Base-by-base conservation (phyloP, 2,329 filamentous ascomycete genomes). In the Fonsecaea nubica region DNA sequence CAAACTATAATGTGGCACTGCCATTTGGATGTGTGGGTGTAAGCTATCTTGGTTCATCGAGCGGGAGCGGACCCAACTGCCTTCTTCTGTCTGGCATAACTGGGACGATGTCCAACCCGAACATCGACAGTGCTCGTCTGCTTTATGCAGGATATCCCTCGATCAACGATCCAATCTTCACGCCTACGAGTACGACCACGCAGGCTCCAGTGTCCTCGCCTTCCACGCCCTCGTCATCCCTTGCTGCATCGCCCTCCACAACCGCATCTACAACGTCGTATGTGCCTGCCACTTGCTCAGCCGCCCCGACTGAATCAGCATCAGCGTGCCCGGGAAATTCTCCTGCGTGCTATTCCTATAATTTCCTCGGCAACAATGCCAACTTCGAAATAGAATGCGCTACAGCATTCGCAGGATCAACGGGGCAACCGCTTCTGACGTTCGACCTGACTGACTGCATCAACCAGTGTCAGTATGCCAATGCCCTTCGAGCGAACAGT, bases 11-110 rank as follows among this genome's bases (percentile, higher is more conserved):
- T 21, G 61, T 67, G 8, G 69, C 68, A 0, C 50, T 70, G 25
- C 69, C 69, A 2, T 71, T 56, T 52, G 63, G 68, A 36, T 71
- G 69, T 59, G 45, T 70, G 13, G 69, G 67, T 13, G 68, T 70
- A 33, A 68, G 58, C 35, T 69, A 65, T 40, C 58, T 65, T 2
- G 56, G 59, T 15, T 45, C 59, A 6, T 53, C 54, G 1, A 48
- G 50, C 25, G 66, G 66, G 13, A 59, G 21, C 55, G 54, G 7
- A 32, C 53, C 65, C 13, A 71, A 71, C 53, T 71, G 69, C 36
- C 38, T 66, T 13, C 62, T 71, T 15, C 35, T 69, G 40, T 64
- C 64, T 15, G 21, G 18, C 13, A 42, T 69, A 33, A 67, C 64
- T 2, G 55, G 67, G 21, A 71, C 64, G 15, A 18, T n/a, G 4